Evolutionary conservation across 345 rosid species (phyloP).

Genomic region (Ceriops decandra): DNA sequence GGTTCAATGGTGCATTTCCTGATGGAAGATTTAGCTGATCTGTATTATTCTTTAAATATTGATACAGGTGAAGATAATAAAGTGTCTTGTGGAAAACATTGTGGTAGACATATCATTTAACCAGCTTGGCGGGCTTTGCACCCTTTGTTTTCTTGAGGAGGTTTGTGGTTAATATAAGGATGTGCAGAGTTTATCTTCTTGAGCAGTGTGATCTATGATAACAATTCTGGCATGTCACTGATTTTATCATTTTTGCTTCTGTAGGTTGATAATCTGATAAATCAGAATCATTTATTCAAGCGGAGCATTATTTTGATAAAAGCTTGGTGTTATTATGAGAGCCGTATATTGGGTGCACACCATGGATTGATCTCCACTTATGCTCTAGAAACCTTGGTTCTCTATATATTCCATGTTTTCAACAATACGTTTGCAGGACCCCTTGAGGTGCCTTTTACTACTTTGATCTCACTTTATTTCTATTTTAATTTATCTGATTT

Average conservation of each 20-base stretch:
- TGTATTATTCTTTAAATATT: slow-evolving; percentile 10
- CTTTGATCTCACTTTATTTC: slow-evolving; percentile 7
- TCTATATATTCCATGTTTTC: slow-evolving; percentile 76
- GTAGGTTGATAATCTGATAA: slow-evolving; percentile 67
- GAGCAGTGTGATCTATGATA: not conserved
- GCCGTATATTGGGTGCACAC: slow-evolving; percentile 88
- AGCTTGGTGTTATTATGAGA: slow-evolving; percentile 94
- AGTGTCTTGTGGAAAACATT: slow-evolving; percentile 89
- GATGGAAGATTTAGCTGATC: not conserved
- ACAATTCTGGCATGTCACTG: not conserved
- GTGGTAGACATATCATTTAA: slow-evolving; percentile 92
- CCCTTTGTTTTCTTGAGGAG: slow-evolving; percentile 95
- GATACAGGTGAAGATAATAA: slow-evolving; percentile 77
- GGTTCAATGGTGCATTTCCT: not conserved
- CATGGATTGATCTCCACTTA: slow-evolving; percentile 87
- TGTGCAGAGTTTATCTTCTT: not conserved
- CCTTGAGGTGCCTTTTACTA: slow-evolving; percentile 50
- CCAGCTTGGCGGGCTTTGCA: slow-evolving; percentile 92
- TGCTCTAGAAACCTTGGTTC: slow-evolving; percentile 83
- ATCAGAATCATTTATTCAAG: slow-evolving; percentile 73
- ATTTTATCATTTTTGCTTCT: slow-evolving; percentile 6
- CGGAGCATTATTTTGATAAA: slow-evolving; percentile 79
- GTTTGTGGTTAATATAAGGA: slow-evolving; percentile 31
- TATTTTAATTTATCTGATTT: slow-evolving; percentile 15
- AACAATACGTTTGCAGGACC: slow-evolving; percentile 72